Evolutionary conservation across 352 stramenopile species (phyloP).

Genomic region (Phytophthora crassamura): DNA sequence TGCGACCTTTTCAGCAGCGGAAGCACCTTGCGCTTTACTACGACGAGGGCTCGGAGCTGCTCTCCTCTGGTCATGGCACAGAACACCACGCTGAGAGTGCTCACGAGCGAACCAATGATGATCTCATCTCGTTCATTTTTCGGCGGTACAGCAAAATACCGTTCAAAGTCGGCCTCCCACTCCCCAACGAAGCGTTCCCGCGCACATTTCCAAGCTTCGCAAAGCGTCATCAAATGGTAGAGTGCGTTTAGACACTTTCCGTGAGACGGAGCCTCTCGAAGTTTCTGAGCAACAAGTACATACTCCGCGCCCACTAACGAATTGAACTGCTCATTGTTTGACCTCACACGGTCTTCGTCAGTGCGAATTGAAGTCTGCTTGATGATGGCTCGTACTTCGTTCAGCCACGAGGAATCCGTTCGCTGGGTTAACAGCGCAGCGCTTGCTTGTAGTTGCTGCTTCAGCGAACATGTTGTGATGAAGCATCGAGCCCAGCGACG

Average conservation of each 20-base stretch:
- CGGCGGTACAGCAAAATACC: conserved; percentile 46
- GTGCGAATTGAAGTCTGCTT: conserved; percentile 4
- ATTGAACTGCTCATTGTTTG: not conserved
- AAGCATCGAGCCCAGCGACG: conserved; percentile 46
- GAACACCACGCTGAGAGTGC: conserved; percentile 44
- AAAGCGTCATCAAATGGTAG: conserved; percentile 60
- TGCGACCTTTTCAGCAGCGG: conserved; percentile 49
- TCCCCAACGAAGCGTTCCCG: conserved; percentile 34
- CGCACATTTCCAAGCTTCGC: conserved; percentile 26
- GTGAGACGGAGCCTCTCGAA: conserved; percentile 59
- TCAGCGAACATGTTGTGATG: conserved; percentile 29
- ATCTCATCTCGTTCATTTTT: conserved; percentile 66
- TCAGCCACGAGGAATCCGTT: conserved; percentile 26
- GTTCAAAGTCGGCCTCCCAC: conserved; percentile 59
- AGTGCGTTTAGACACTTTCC: conserved; percentile 68
- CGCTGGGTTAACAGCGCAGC: conserved; percentile 15
- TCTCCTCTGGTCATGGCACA: conserved; percentile 39
- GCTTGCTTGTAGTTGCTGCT: conserved; percentile 24
- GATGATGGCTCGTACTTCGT: conserved; percentile 27
- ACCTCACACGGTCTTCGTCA: not conserved
- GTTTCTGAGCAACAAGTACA: conserved; percentile 31
- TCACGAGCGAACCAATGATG: conserved; percentile 53
- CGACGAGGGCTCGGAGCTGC: conserved; percentile 55
- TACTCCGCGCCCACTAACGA: conserved; percentile 30
- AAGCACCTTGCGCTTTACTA: conserved; percentile 61